Base-by-base conservation (phyloP, 371 early-diverging fungal genomes). In the Cokeromyces recurvatus region DNA sequence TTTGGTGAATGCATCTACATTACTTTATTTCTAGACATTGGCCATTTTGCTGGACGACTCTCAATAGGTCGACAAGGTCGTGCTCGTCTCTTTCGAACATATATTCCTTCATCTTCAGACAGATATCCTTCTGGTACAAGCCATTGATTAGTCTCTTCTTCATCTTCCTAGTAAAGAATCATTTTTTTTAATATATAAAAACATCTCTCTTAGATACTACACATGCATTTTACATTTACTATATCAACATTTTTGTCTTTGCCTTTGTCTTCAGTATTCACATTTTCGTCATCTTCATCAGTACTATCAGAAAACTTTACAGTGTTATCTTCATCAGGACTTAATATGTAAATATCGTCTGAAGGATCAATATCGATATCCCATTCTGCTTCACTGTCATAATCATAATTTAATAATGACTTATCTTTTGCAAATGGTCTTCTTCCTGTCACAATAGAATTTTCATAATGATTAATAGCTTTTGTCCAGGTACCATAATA, bases 331-430 rank as follows among this genome's bases (percentile, higher is more conserved):
- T 7, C 7, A 46, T 85, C 90, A n/a, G 87, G 89, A 51, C 86
- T 87, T 27, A 27, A 5, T 11, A 27, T 27, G 40, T 77, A 78
- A 16, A 87, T 69, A 37, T 92, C 91, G 51, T 92, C 94, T 11
- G 93, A 93, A 51, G 89, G 89, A 15, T 88, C 92, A 27, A 27
- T 27, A 21, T 90, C 93, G 17, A 82, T 87, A 20, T 89, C 91
- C 94, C 94, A 94, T 64, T 93, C 94, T 0, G 82, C 87, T 42
- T 91, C 93, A 58, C 88, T 87, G 53, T 94, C 92, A 38, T 85
- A 68, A 4, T 88, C 90, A 45, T 94, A 94, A 44, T 94, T 87
- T 2, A 94, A 41, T 21, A 69, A 34, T 3, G 46, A 62, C 1
- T 69, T 60, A 43, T 92, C 93, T 40, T 58, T 65, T 22, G 66